These are phyloP conservation scores for Suillus ampliporus DNA, from an alignment of 768 basidiomycete species.

Conservation along the genomic window DNA sequence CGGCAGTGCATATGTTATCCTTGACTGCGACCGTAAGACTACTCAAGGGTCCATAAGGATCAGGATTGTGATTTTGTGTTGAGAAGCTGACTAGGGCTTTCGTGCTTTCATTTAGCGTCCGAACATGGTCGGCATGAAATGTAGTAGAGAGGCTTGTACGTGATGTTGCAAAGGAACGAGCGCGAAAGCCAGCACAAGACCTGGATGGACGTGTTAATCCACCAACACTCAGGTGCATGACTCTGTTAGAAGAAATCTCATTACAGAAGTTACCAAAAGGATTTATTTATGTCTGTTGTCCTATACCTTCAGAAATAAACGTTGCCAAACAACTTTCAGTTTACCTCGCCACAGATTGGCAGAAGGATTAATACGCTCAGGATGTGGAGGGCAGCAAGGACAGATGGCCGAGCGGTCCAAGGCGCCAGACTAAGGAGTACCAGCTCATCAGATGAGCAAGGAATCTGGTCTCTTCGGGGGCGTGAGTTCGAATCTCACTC, in stretches of 20 bases:
- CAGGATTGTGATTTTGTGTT: neutral
- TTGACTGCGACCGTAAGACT: slow-evolving; percentile 74
- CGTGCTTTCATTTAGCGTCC: neutral
- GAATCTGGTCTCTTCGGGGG: slow-evolving; percentile 14
- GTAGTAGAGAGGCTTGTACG: neutral
- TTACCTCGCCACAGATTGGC: neutral
- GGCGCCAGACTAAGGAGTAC: slow-evolving; percentile 79
- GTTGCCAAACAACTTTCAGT: neutral
- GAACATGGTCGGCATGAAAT: neutral
- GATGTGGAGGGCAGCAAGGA: slow-evolving; percentile 23
- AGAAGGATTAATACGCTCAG: neutral
- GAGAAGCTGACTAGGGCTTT: slow-evolving; percentile 7
- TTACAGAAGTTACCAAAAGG: slow-evolving; percentile 10
- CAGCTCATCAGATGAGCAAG: slow-evolving; percentile 6
- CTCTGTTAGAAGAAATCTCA: neutral
- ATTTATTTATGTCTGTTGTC: slow-evolving; percentile 25
- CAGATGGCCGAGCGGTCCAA: slow-evolving; percentile 91
- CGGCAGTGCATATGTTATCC: slow-evolving; percentile 81
- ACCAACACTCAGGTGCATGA: neutral
- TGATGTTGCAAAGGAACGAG: neutral
- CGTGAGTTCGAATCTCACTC: slow-evolving; percentile 25
- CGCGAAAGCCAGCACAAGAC: neutral
- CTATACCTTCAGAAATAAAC: neutral
- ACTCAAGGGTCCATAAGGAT: slow-evolving; percentile 36
- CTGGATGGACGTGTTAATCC: neutral